Conservation (phyloP, 129 eudicot genomes). For the Apium graveolens region DNA sequence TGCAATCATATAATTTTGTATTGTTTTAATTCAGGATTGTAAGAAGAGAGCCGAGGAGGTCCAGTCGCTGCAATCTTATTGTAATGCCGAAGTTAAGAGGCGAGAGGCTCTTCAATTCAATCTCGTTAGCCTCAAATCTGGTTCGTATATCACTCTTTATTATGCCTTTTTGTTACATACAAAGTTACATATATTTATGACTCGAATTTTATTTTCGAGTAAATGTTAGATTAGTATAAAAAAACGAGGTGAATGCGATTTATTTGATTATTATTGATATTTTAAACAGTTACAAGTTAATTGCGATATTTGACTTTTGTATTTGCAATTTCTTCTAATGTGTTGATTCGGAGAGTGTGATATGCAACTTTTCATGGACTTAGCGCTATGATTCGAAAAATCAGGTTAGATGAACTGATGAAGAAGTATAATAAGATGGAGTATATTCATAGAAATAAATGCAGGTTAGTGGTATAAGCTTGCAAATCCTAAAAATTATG, state of each 20-base stretch:
- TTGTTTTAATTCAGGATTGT: conserved; percentile 25
- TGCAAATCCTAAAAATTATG: not conserved
- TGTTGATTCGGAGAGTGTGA: too few relatives aligned
- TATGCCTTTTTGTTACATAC: not conserved
- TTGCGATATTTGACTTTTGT: not conserved
- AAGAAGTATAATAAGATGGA: too few relatives aligned
- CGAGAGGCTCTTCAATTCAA: conserved; percentile 46
- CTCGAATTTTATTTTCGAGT: too few relatives aligned
- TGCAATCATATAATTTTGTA: not conserved
- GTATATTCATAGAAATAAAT: too few relatives aligned
- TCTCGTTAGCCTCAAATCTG: conserved; percentile 39
- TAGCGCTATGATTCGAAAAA: too few relatives aligned
- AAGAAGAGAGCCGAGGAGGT: conserved; percentile 22
- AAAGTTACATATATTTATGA: too few relatives aligned
- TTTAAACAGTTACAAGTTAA: not conserved
- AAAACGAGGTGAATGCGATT: too few relatives aligned
- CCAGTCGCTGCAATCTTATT: conserved; percentile 34
- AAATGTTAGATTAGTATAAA: not conserved
- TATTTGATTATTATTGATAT: conserved; percentile 1
- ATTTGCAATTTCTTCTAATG: not conserved
- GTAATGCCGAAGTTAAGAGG: conserved; percentile 32
- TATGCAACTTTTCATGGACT: not conserved
- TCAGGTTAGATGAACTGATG: not conserved
- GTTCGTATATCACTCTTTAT: conserved; percentile 14
- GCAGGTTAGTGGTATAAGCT: too few relatives aligned